A percentile compares a stretch with the other conserved stretches of the same genome.
Conservation (phyloP, 331 rosid species). For the Phaseolus coccineus region DNA sequence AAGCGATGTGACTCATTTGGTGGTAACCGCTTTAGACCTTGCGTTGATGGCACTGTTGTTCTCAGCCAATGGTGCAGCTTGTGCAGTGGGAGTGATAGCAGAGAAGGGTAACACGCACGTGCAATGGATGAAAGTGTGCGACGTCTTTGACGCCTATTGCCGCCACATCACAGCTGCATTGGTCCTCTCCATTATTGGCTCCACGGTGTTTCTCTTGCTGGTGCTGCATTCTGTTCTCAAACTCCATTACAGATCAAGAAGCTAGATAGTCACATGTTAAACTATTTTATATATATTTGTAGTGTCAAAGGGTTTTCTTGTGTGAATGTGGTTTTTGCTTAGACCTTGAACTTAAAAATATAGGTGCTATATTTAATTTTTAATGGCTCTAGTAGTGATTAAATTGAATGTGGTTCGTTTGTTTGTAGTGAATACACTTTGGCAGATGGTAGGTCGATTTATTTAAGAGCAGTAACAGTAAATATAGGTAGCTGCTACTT, state of each 20-base stretch:
- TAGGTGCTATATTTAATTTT: slow-evolving; percentile 15
- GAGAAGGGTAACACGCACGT: slow-evolving; percentile 63
- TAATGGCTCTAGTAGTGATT: background rate
- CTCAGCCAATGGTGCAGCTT: slow-evolving; percentile 68
- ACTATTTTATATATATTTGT: background rate
- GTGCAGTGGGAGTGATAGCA: slow-evolving; percentile 61
- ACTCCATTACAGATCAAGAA: slow-evolving; percentile 43
- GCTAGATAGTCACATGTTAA: background rate
- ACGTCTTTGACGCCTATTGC: slow-evolving; percentile 59
- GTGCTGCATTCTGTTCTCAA: slow-evolving; percentile 52
- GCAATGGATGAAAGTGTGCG: slow-evolving; percentile 67
- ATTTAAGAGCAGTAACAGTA: slow-evolving; percentile 27
- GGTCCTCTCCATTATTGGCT: slow-evolving; percentile 56
- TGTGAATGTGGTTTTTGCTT: slow-evolving; percentile 28
- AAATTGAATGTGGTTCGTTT: slow-evolving; percentile 33
- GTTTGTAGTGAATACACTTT: slow-evolving; percentile 36
- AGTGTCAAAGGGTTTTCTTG: background rate
- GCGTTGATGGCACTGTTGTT: slow-evolving; percentile 53
- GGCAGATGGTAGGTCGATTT: slow-evolving; percentile 43
- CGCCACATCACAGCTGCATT: slow-evolving; percentile 58
- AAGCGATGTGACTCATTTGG: slow-evolving; percentile 1
- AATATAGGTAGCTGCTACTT: background rate
- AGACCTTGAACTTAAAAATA: background rate
- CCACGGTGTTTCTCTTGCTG: slow-evolving; percentile 55
- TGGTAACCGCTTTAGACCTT: slow-evolving; percentile 49